These are phyloP conservation scores for Collybiopsis confluens DNA, from an alignment of 768 basidiomycete species.

Conservation along the genomic window DNA sequence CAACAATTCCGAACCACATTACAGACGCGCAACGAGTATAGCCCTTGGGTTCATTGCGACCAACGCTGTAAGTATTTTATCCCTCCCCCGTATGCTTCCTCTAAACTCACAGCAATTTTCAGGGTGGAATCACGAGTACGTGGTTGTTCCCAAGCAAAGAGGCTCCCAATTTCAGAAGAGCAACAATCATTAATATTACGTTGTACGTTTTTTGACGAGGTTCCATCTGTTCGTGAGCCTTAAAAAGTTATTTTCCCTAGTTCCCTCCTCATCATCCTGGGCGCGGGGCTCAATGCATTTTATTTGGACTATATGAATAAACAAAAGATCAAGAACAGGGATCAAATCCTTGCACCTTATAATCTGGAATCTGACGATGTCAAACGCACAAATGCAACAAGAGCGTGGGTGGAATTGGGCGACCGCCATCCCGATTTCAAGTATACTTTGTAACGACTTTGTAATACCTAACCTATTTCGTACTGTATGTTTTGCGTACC, in stretches of 20 bases:
- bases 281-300: conserved; percentile 21
- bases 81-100: background rate
- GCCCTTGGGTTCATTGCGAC: conserved; percentile 30
- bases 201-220: conserved; percentile 24
- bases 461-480: no score
- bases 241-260: conserved; percentile 16
- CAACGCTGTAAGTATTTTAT: conserved; percentile 18
- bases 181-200: conserved; percentile 30
- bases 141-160: conserved; percentile 36
- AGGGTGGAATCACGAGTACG: conserved; percentile 37
- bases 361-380: conserved; percentile 23
- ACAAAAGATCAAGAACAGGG: conserved; percentile 26
- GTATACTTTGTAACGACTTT: conserved; percentile 22
- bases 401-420: conserved; percentile 31
- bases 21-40: conserved; percentile 32
- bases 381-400: conserved; percentile 19
- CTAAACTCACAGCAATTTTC: background rate
- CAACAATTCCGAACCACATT: conserved; percentile 34
- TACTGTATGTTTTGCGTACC: no score
- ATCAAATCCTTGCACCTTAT: conserved; percentile 26
- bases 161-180: conserved; percentile 30
- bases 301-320: conserved; percentile 17
- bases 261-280: conserved; percentile 21
- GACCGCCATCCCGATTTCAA: conserved; percentile 33
- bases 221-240: background rate